These are phyloP conservation scores for Monilinia vaccinii-corymbosi DNA, from an alignment of 2,329 filamentous ascomycete genomes.

Conservation along the genomic window DNA sequence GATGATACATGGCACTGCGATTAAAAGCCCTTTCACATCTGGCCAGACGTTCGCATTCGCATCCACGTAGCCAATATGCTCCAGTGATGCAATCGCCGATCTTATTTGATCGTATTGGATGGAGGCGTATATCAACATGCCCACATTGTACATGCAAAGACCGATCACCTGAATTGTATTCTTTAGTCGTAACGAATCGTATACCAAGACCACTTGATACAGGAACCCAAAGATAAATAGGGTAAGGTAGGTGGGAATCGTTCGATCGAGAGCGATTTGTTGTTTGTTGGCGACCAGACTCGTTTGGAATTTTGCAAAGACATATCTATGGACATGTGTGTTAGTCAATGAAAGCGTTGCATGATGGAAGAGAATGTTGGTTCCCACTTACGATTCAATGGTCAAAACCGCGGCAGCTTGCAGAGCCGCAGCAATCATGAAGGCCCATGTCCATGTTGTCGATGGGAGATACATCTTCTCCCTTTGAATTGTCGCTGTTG, in stretches of 20 bases:
- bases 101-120: conserved; percentile 89
- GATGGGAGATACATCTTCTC: conserved; percentile 61
- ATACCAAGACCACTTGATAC: conserved; percentile 82
- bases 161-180: conserved; percentile 99
- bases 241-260: conserved; percentile 90
- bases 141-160: conserved; percentile 84
- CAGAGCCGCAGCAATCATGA: conserved; percentile 62
- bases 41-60: conserved; percentile 49
- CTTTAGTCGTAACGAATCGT: conserved; percentile 86
- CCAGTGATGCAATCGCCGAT: conserved; percentile 55
- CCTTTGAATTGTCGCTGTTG: conserved; percentile 16
- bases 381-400: conserved; percentile 68
- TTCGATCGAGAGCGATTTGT: conserved; percentile 48
- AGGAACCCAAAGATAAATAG: conserved; percentile 97
- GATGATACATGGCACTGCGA: conserved; percentile 80
- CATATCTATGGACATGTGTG: conserved; percentile 47
- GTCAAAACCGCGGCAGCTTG: conserved; percentile 75
- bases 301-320: conserved; percentile 78
- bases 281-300: conserved; percentile 42
- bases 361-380: not conserved
- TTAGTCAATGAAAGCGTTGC: conserved; percentile 7
- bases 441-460: conserved; percentile 81
- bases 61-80: conserved; percentile 34
- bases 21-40: conserved; percentile 63
- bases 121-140: conserved; percentile 82